A percentile compares a stretch with the other conserved stretches of the same genome.
Evolutionary conservation across 148 eudicot genomes (phyloP).

Genomic region (Chenopodium album): DNA sequence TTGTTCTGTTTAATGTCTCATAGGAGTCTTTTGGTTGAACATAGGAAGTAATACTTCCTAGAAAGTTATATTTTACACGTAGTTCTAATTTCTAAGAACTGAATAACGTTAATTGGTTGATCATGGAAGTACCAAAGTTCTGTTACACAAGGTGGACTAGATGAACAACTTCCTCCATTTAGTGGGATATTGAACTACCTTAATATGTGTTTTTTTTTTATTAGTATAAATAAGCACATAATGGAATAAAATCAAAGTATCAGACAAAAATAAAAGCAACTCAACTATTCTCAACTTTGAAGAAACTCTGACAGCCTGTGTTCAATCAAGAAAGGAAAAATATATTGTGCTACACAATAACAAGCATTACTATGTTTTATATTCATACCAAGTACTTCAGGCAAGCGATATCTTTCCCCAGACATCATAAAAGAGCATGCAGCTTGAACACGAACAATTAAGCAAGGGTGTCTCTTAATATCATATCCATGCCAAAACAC

Average conservation of each 20-base stretch:
- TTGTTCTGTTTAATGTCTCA: too few species aligned
- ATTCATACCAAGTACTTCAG: slow-evolving; percentile 60
- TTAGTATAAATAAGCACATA: neutral
- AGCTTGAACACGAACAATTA: slow-evolving; percentile 56
- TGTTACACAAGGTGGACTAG: too few species aligned
- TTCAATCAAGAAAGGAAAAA: neutral
- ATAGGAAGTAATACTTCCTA: too few species aligned
- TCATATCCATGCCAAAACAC: slow-evolving; percentile 76
- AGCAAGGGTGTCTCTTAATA: slow-evolving; percentile 53
- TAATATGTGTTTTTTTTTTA: too few species aligned
- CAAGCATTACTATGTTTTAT: slow-evolving; percentile 3
- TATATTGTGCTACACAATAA: slow-evolving; percentile 1
- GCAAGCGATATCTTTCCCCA: slow-evolving; percentile 42
- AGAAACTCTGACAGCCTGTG: neutral
- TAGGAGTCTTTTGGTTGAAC: too few species aligned
- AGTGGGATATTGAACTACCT: too few species aligned
- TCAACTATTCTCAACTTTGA: neutral
- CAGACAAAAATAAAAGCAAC: neutral
- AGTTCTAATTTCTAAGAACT: too few species aligned
- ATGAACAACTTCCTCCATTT: too few species aligned
- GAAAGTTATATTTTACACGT: too few species aligned
- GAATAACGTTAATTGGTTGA: too few species aligned
- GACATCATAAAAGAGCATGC: slow-evolving; percentile 45
- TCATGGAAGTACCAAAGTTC: too few species aligned
- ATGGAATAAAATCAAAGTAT: neutral